These are phyloP conservation scores for Candolleomyces eurysporus DNA, from an alignment of 768 basidiomycete species.

Conservation along the genomic window DNA sequence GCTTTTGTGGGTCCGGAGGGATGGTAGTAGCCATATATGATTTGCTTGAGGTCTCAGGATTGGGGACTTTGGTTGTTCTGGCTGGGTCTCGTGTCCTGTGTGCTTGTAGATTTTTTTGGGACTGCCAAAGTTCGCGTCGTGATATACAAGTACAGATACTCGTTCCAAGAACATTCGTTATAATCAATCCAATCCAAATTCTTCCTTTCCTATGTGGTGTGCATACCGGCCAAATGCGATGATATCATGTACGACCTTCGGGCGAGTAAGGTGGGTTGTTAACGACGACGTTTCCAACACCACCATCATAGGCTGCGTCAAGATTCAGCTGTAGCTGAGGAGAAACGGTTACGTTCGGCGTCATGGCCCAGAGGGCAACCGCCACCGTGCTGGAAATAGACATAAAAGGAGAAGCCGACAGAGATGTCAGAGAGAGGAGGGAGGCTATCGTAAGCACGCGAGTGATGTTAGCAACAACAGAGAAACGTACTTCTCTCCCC, in stretches of 20 bases:
- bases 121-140: not conserved
- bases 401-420: no score
- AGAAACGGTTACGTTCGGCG: constrained; percentile 39
- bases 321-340: constrained; percentile 54
- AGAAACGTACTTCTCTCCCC: constrained; percentile 60
- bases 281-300: constrained; percentile 52
- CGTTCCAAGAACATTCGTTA: no score
- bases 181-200: no score
- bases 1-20: constrained; percentile 10
- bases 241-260: constrained; percentile 12
- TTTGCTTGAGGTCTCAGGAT: constrained; percentile 33
- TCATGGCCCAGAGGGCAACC: constrained; percentile 71
- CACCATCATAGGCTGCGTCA: constrained; percentile 62
- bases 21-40: constrained; percentile 33
- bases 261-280: constrained; percentile 63
- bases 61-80: constrained; percentile 28
- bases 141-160: no score
- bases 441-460: no score
- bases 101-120: not conserved
- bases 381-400: constrained; percentile 44
- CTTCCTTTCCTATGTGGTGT: no score
- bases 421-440: no score
- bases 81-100: constrained; percentile 18
- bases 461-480: not conserved
- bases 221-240: not conserved